These are phyloP conservation scores for Macrophomina tecta DNA, from an alignment of 2,329 filamentous ascomycete species.

Conservation along the genomic window DNA sequence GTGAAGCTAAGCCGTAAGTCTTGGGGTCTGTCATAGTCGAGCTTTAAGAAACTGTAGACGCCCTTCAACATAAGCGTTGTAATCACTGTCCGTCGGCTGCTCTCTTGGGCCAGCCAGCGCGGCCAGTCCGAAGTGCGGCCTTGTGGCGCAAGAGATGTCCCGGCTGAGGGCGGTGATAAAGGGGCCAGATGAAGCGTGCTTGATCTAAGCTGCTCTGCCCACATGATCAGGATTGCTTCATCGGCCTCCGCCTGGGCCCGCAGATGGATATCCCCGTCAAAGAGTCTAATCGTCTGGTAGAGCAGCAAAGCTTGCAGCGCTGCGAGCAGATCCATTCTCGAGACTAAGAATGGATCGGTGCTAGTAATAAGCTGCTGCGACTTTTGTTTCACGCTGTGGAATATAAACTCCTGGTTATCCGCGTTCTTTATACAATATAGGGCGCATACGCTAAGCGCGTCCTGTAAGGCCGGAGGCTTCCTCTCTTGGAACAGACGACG, in stretches of 20 bases:
- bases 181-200: slow-evolving; percentile 6
- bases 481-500: slow-evolving; percentile 29
- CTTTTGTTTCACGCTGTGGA: too few species aligned
- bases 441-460: slow-evolving; percentile 18
- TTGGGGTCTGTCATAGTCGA: slow-evolving; percentile 24
- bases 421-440: too few species aligned
- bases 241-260: slow-evolving; percentile 35
- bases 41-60: slow-evolving; percentile 37
- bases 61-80: slow-evolving; percentile 39
- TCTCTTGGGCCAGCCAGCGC: slow-evolving; percentile 41
- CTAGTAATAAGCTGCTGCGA: slow-evolving; percentile 21
- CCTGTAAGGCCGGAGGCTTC: slow-evolving; percentile 29
- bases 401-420: too few species aligned
- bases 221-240: slow-evolving; percentile 32
- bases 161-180: background rate
- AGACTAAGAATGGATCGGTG: slow-evolving; percentile 15
- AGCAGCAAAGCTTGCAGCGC: slow-evolving; percentile 36
- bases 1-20: slow-evolving; percentile 28
- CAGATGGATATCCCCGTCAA: slow-evolving; percentile 36
- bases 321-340: slow-evolving; percentile 30
- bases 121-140: slow-evolving; percentile 25
- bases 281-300: slow-evolving; percentile 39
- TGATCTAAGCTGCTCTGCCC: slow-evolving; percentile 34
- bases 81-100: slow-evolving; percentile 41
- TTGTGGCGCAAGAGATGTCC: slow-evolving; percentile 9